Percentiles rank a stretch among this genome's conserved stretches.
Conservation (phyloP, 2,329 filamentous ascomycete species). For the Stemphylium lycopersici region DNA sequence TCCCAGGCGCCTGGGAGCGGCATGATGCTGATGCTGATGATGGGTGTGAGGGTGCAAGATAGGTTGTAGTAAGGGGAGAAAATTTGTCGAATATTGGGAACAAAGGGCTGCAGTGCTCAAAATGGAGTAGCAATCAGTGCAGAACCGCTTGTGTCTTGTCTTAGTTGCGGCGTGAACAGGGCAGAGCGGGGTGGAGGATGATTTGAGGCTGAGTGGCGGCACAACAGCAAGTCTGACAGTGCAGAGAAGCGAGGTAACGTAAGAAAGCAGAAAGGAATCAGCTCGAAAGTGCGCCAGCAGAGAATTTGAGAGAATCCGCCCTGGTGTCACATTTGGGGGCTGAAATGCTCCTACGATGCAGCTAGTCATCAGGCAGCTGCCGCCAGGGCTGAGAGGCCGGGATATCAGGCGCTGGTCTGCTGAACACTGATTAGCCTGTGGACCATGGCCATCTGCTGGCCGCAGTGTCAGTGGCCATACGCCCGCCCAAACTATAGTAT, state of each 20-base stretch:
- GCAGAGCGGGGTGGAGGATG: conserved; percentile 29
- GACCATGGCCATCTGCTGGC: conserved; percentile 6
- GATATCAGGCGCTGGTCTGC: conserved; percentile 26
- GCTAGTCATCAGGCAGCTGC: conserved; percentile 41
- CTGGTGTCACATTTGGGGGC: conserved; percentile 27
- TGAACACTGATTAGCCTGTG: conserved; percentile 19
- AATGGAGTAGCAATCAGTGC: conserved; percentile 16
- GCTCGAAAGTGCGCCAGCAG: conserved; percentile 23
- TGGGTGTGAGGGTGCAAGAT: neutral
- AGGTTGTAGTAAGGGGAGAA: neutral
- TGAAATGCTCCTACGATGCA: conserved; percentile 31
- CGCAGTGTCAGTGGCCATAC: conserved; percentile 11
- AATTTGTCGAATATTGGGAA: neutral
- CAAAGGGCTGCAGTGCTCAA: neutral
- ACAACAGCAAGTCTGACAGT: conserved; percentile 33
- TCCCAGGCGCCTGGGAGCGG: conserved; percentile 36
- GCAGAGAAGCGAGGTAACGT: conserved; percentile 24
- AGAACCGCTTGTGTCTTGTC: conserved; percentile 12
- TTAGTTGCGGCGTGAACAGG: conserved; percentile 19
- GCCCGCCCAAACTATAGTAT: conserved; percentile 10
- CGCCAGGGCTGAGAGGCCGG: conserved; percentile 29
- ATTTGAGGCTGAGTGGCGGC: conserved; percentile 21
- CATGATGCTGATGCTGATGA: conserved; percentile 23
- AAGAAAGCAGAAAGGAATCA: conserved; percentile 17
- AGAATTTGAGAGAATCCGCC: conserved; percentile 29